Percentiles rank a stretch among this genome's conserved stretches.
These are phyloP conservation scores for Leucaena leucocephala DNA, from an alignment of 306 rosid species.

Conservation along the genomic window DNA sequence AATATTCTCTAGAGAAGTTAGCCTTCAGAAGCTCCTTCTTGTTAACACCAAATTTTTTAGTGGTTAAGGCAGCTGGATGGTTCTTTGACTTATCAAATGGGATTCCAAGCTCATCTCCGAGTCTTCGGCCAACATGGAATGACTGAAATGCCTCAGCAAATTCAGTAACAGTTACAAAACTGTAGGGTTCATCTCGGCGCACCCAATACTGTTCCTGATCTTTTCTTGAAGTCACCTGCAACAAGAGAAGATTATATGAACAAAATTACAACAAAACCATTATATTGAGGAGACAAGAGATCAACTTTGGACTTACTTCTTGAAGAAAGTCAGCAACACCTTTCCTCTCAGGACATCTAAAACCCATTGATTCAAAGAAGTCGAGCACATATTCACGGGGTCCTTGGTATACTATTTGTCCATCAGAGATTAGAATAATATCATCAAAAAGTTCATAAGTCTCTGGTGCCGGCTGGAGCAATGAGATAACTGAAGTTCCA, in stretches of 20 bases:
- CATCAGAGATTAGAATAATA: constrained; percentile 55
- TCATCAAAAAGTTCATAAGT: not conserved
- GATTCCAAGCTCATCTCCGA: constrained; percentile 39
- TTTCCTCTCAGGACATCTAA: not conserved
- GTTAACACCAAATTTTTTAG: constrained; percentile 39
- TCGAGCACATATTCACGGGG: not conserved
- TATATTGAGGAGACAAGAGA: not conserved
- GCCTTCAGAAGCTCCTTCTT: constrained; percentile 50
- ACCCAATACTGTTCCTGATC: constrained; percentile 61
- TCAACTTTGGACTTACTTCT: not conserved
- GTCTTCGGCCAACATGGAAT: constrained; percentile 45
- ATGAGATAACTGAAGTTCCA: constrained; percentile 53
- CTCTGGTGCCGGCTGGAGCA: not conserved
- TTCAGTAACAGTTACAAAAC: constrained; percentile 44
- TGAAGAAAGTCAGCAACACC: not conserved
- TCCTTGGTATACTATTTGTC: not conserved
- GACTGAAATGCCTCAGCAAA: constrained; percentile 52
- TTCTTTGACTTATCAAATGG: constrained; percentile 47
- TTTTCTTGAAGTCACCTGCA: constrained; percentile 54
- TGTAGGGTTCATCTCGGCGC: constrained; percentile 43
- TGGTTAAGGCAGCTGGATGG: constrained; percentile 57
- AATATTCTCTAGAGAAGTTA: constrained; percentile 47
- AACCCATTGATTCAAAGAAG: not conserved
- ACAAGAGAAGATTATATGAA: not conserved
- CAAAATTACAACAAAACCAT: not conserved